Evolutionary conservation across 2,329 filamentous ascomycete species (phyloP).

Genomic region (Sclerotinia minor): DNA sequence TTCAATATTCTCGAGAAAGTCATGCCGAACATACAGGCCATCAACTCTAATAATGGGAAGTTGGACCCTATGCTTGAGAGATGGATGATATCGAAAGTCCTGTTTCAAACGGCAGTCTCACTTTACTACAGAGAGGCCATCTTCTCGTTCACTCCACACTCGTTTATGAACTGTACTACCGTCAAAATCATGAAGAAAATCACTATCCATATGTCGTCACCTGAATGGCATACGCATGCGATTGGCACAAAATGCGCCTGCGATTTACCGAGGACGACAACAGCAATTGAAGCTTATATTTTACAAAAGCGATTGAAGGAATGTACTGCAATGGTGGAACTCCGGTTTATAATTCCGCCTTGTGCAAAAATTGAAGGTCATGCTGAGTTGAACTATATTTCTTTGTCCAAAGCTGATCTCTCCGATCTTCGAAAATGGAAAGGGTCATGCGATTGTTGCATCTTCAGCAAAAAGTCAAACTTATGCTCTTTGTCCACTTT

Average conservation of each 20-base stretch:
- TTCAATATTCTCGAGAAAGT: background rate
- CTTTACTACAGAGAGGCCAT: background rate
- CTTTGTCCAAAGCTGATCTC: background rate
- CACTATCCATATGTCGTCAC: background rate
- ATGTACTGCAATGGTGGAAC: background rate
- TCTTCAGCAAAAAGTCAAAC: background rate
- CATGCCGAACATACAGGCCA: background rate
- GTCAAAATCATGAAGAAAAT: background rate
- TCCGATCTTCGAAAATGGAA: background rate
- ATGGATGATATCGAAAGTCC: background rate
- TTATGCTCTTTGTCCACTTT: background rate
- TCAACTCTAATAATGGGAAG: background rate
- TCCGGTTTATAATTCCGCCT: background rate
- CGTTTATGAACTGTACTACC: background rate
- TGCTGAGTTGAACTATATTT: background rate
- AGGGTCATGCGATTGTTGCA: background rate
- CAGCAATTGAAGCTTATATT: background rate
- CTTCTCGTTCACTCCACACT: background rate
- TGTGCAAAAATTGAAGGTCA: background rate
- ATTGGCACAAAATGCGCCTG: background rate
- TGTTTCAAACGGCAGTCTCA: background rate
- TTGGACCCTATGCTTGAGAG: background rate
- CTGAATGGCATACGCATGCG: background rate
- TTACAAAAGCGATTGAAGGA: background rate
- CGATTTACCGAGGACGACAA: background rate